Conservation (phyloP, 768 basidiomycete genomes). For the Suillus variegatus region DNA sequence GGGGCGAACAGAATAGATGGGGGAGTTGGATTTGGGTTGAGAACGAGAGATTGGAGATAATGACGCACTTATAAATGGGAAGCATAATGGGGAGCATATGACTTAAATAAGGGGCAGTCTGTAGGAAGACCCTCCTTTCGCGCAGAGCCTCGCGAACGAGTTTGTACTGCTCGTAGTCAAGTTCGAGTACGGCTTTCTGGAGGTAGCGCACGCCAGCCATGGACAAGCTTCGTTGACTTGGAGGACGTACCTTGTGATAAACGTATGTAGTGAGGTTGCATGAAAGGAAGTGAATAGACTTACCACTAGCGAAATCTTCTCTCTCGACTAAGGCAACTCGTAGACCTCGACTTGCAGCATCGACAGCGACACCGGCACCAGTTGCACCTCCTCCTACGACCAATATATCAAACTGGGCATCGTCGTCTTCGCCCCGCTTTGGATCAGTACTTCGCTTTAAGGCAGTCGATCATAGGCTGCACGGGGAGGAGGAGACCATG, state of each 20-base stretch:
- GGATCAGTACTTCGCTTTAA: slow-evolving; percentile 34
- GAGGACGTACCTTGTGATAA: slow-evolving; percentile 77
- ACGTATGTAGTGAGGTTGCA: not conserved
- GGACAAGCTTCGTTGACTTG: slow-evolving; percentile 97
- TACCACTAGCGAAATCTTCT: slow-evolving; percentile 89
- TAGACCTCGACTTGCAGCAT: slow-evolving; percentile 89
- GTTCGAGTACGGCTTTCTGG: slow-evolving; percentile 93
- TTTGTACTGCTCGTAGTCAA: slow-evolving; percentile 96
- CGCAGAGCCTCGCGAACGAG: slow-evolving; percentile 94
- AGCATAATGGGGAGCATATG: slow-evolving; percentile 96
- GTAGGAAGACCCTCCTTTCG: slow-evolving; percentile 90
- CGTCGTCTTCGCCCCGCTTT: slow-evolving; percentile 45
- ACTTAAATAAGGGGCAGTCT: slow-evolving; percentile 93
- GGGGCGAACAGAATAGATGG: not conserved
- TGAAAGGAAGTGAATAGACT: slow-evolving; percentile 19
- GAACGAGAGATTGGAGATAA: not conserved
- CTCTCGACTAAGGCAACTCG: slow-evolving; percentile 93
- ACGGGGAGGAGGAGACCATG: slow-evolving; percentile 77
- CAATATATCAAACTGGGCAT: slow-evolving; percentile 65
- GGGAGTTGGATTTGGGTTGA: not conserved
- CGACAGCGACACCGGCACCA: slow-evolving; percentile 94
- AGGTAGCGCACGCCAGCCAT: slow-evolving; percentile 97
- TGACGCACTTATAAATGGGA: slow-evolving; percentile 84
- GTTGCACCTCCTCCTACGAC: slow-evolving; percentile 95
- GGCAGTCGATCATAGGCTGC: slow-evolving; percentile 61